Conservation (phyloP, 2,329 filamentous ascomycete genomes). For the Pestalotiopsis sp. region DNA sequence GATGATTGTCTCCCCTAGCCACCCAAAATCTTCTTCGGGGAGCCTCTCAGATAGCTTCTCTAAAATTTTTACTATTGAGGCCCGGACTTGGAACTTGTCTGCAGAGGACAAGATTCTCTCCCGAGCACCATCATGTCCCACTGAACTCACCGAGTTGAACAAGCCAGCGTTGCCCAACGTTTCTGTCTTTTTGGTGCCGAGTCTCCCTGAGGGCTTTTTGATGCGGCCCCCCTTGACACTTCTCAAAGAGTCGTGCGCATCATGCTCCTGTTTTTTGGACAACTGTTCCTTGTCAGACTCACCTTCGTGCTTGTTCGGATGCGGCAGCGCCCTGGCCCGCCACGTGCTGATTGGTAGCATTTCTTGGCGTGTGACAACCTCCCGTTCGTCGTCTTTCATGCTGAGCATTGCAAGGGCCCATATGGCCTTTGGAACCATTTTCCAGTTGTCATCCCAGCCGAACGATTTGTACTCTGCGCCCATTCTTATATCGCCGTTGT, state of each 20-base stretch:
- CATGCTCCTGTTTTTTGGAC: background rate
- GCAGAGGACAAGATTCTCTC: too few relatives aligned
- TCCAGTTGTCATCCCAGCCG: background rate
- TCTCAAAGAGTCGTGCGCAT: background rate
- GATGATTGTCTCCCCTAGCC: too few relatives aligned
- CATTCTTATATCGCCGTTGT: background rate
- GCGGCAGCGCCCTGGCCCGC: background rate
- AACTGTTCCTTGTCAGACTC: background rate
- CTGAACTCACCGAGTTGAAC: background rate
- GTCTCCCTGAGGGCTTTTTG: background rate
- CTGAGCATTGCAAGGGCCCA: background rate
- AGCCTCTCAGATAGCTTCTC: too few relatives aligned
- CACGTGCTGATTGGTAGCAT: background rate
- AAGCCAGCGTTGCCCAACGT: background rate
- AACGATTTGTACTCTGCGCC: background rate
- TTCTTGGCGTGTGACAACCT: background rate
- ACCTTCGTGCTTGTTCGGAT: background rate
- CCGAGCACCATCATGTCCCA: background rate
- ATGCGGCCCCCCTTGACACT: background rate
- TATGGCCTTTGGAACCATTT: background rate
- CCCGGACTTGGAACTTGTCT: too few relatives aligned
- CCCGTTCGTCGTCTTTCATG: background rate
- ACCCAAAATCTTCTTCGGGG: too few relatives aligned
- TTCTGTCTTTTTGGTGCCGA: background rate
- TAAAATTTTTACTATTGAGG: too few relatives aligned